These are phyloP conservation scores for Sarocladium brachiariae DNA, from an alignment of 2,329 filamentous ascomycete species.

Conservation along the genomic window DNA sequence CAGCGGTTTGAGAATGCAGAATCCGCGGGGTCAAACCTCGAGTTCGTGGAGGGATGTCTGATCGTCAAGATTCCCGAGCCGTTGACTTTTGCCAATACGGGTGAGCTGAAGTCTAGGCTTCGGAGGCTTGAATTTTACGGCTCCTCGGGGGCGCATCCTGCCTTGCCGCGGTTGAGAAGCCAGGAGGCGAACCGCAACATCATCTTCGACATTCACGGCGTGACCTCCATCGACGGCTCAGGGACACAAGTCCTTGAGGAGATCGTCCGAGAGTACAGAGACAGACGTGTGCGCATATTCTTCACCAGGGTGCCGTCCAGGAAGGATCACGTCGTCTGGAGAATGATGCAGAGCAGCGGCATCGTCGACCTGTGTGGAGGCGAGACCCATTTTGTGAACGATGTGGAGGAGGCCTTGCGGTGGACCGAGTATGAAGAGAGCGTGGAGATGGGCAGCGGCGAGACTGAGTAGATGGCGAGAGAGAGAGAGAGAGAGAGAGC, in stretches of 20 bases:
- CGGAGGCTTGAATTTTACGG: slow-evolving; percentile 84
- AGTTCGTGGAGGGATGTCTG: slow-evolving; percentile 85
- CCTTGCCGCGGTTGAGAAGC: slow-evolving; percentile 69
- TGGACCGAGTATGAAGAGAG: slow-evolving; percentile 68
- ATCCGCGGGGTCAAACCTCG: slow-evolving; percentile 63
- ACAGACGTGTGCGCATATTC: slow-evolving; percentile 69
- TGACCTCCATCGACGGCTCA: slow-evolving; percentile 87
- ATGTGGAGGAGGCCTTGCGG: slow-evolving; percentile 77
- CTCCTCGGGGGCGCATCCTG: slow-evolving; percentile 77
- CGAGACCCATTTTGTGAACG: slow-evolving; percentile 66
- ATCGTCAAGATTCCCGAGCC: slow-evolving; percentile 98
- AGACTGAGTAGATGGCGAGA: too few species aligned
- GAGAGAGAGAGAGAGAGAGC: too few species aligned
- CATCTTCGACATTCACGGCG: slow-evolving; percentile 97
- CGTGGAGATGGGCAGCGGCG: slow-evolving; percentile 20
- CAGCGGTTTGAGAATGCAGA: slow-evolving; percentile 67
- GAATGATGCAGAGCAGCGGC: slow-evolving; percentile 68
- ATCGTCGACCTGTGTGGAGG: slow-evolving; percentile 83
- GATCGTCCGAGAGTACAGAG: slow-evolving; percentile 76
- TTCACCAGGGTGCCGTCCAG: slow-evolving; percentile 54
- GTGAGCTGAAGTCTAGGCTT: slow-evolving; percentile 78
- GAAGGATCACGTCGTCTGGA: slow-evolving; percentile 52
- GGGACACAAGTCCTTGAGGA: slow-evolving; percentile 87
- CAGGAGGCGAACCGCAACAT: slow-evolving; percentile 84
- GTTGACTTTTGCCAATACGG: slow-evolving; percentile 93